Evolutionary conservation across 2,329 filamentous ascomycete species (phyloP).

Genomic region (Penicillium sp.): DNA sequence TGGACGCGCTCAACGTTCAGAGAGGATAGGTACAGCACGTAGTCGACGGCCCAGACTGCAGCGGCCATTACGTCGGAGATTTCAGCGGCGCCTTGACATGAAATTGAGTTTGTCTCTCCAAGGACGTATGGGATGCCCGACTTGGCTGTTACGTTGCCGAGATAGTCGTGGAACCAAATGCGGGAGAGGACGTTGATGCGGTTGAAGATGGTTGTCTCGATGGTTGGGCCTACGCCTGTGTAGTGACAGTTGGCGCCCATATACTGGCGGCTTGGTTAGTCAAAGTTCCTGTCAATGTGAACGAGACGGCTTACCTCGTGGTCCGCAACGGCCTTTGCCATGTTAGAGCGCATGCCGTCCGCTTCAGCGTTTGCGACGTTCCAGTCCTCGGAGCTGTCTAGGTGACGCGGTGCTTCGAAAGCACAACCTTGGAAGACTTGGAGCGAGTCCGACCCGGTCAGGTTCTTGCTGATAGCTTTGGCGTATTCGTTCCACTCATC

Average conservation of each 20-base stretch:
- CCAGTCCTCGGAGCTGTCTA: neutral
- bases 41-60: neutral
- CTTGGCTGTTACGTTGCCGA: neutral
- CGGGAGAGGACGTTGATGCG: neutral
- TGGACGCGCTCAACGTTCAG: neutral
- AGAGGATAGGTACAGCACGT: neutral
- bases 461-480: neutral
- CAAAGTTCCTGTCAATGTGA: neutral
- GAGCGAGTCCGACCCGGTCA: neutral
- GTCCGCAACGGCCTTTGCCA: neutral
- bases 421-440: neutral
- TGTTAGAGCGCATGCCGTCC: neutral
- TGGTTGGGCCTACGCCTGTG: neutral
- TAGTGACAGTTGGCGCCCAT: neutral
- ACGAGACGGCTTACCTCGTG: neutral
- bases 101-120: neutral
- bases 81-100: neutral
- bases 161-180: neutral
- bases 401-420: neutral
- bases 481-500: neutral
- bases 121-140: neutral
- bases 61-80: neutral
- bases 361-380: neutral
- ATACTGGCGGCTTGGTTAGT: neutral
- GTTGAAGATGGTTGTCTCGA: neutral